Percentiles rank a stretch among this genome's conserved stretches.
These are phyloP conservation scores for Vanderwaltozyma yarrowii DNA, from an alignment of 805 yeast genomes.

Conservation along the genomic window DNA sequence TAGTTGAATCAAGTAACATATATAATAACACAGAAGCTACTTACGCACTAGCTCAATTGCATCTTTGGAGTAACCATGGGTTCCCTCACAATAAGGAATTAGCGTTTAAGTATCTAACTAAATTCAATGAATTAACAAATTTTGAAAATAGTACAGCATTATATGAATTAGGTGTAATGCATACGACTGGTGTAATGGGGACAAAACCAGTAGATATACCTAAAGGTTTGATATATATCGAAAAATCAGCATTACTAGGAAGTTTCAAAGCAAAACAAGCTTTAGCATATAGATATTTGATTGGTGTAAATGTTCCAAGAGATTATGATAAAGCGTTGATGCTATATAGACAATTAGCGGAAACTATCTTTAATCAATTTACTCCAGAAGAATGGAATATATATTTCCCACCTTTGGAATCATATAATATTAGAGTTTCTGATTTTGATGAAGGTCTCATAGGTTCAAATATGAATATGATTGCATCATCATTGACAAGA, in stretches of 20 bases:
- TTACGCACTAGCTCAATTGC: slow-evolving; percentile 45
- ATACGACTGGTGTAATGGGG: slow-evolving; percentile 81
- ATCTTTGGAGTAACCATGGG: slow-evolving; percentile 55
- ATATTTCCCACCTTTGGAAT: slow-evolving; percentile 38
- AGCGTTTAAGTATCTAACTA: slow-evolving; percentile 46
- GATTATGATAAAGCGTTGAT: slow-evolving; percentile 44
- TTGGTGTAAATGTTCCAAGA: slow-evolving; percentile 53
- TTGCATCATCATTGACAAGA: slow-evolving; percentile 30
- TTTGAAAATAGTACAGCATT: slow-evolving; percentile 50
- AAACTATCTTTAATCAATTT: slow-evolving; percentile 28
- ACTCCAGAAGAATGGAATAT: slow-evolving; percentile 30
- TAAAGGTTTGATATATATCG: slow-evolving; percentile 59
- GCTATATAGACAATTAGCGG: slow-evolving; percentile 47
- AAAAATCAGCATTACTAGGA: slow-evolving; percentile 59
- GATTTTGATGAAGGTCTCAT: slow-evolving; percentile 66
- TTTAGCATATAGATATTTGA: slow-evolving; percentile 53
- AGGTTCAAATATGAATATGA: slow-evolving; percentile 50
- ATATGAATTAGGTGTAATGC: slow-evolving; percentile 66
- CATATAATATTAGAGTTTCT: slow-evolving; percentile 42
- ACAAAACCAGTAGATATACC: slow-evolving; percentile 50
- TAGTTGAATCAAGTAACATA: slow-evolving; percentile 18
- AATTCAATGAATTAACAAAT: slow-evolving; percentile 34
- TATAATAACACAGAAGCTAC: slow-evolving; percentile 39
- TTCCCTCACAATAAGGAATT: slow-evolving; percentile 43
- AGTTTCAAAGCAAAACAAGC: slow-evolving; percentile 62